Base-by-base conservation (phyloP, 345 rosid genomes). In the Trapa incisa region DNA sequence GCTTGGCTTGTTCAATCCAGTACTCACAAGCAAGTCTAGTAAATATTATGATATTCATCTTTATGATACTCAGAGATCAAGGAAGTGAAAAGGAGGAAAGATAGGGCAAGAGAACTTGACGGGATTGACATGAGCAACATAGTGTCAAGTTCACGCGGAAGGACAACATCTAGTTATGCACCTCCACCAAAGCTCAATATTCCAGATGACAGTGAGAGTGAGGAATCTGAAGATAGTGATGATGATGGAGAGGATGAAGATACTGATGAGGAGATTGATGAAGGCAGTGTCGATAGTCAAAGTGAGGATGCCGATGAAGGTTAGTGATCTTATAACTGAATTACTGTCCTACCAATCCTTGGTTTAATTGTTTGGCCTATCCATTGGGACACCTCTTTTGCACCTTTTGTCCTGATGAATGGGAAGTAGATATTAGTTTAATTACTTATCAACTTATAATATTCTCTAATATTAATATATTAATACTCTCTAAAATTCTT, bases 61-160 rank as follows among this genome's bases (percentile, higher is more conserved):
- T 68, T 69, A 73, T 43, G 11, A 45, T 45, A 61, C 37, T 66
- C 85, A 93, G 97, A 93, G 67, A 93, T 90, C 71, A 94, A 94
- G 84, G 97, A 87, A 61, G 92, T 89, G 2, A 88, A 74, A 71
- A 94, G 71, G 78, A 78, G 57, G 70, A 94, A 87, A 79, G 81
- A 81, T 72, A 86, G 86, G 76, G 84, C 83, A 58, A 86, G 78
- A 75, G 97, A 94, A 81, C 95, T 94, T 6, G 96, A 94, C 75
- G 96, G 95, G 69, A 87, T 94, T 75, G 96, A 91, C 83, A 79
- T 69, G 47, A 89, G 92, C 70, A 94, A 91, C 75, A 89, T 87
- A 57, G 95, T 91, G 52, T 77, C 81, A 45, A 89, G 84, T 75
- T 84, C 97, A 53, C 91, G 99, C 42, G 85, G 95, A 79, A 83